These are phyloP conservation scores for Gracilariopsis chorda DNA, from an alignment of 23 red algal species.

Conservation along the genomic window DNA sequence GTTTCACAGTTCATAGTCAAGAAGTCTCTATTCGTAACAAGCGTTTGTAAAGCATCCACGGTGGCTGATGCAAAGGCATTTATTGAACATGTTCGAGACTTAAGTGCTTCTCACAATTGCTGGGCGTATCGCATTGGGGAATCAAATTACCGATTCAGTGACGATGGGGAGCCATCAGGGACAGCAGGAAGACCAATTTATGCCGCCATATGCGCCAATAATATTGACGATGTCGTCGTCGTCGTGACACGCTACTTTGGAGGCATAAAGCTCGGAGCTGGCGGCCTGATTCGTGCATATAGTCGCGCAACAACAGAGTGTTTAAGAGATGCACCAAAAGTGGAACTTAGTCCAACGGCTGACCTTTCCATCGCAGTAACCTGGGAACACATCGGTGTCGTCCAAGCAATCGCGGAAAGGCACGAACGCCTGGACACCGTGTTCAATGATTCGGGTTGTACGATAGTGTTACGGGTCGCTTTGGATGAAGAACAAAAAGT, in stretches of 20 bases:
- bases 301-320: not conserved
- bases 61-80: not conserved
- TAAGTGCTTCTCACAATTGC: conserved; percentile 35
- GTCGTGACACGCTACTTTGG: conserved; percentile 56
- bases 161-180: conserved; percentile 59
- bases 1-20: conserved; percentile 45
- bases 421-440: not conserved
- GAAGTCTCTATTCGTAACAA: conserved; percentile 48
- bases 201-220: conserved; percentile 5
- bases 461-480: not conserved
- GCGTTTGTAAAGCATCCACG: not conserved
- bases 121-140: conserved; percentile 40
- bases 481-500: not conserved
- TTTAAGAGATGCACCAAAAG: conserved; percentile 22
- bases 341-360: not conserved
- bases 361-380: not conserved
- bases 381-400: conserved; percentile 8
- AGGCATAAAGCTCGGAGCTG: conserved; percentile 60
- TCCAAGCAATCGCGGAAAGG: not conserved
- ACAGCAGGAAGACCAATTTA: conserved; percentile 49
- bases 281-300: conserved; percentile 50
- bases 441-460: conserved; percentile 12
- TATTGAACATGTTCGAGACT: conserved; percentile 20
- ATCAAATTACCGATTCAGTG: conserved; percentile 1
- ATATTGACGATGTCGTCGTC: conserved; percentile 21